Percentiles rank a stretch among this genome's conserved stretches.
Evolutionary conservation across 164 flowering plant species (phyloP).

Genomic region (Macadamia integrifolia): DNA sequence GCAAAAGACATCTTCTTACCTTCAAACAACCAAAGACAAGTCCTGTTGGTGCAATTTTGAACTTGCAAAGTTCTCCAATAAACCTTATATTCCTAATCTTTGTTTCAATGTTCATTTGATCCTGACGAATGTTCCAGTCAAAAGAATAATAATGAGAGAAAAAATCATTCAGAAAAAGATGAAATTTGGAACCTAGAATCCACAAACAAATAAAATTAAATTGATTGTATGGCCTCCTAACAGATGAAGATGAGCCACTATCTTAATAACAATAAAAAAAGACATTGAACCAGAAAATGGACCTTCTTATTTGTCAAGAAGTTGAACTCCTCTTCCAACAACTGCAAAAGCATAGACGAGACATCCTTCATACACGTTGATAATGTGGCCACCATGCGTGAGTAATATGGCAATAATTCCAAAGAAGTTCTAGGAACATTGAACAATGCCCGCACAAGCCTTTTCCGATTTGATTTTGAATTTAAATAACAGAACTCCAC

Average conservation of each 20-base stretch:
- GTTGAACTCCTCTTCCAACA: slow-evolving; percentile 93
- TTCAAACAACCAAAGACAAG: slow-evolving; percentile 83
- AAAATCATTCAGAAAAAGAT: neutral
- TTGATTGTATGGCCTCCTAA: neutral
- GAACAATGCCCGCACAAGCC: slow-evolving; percentile 85
- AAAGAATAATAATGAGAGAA: neutral
- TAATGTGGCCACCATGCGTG: slow-evolving; percentile 95
- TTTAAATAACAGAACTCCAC: slow-evolving; percentile 95
- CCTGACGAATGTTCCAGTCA: slow-evolving; percentile 41
- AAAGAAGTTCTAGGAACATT: slow-evolving; percentile 95
- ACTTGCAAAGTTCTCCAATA: slow-evolving; percentile 97
- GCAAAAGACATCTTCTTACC: slow-evolving; percentile 36
- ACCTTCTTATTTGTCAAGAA: slow-evolving; percentile 90
- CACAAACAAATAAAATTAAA: slow-evolving; percentile 6
- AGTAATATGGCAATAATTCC: slow-evolving; percentile 87
- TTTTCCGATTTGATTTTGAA: slow-evolving; percentile 82
- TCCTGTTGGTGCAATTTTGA: slow-evolving; percentile 77
- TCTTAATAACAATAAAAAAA: neutral
- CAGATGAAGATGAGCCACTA: neutral
- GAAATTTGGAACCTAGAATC: slow-evolving; percentile 1
- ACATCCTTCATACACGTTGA: slow-evolving; percentile 98
- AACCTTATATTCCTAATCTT: slow-evolving; percentile 92
- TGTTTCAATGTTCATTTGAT: slow-evolving; percentile 97
- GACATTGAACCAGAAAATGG: slow-evolving; percentile 5
- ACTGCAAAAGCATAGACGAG: slow-evolving; percentile 64